Evolutionary conservation across 768 basidiomycete species (phyloP).

Genomic region (Cystobasidium onofrii): DNA sequence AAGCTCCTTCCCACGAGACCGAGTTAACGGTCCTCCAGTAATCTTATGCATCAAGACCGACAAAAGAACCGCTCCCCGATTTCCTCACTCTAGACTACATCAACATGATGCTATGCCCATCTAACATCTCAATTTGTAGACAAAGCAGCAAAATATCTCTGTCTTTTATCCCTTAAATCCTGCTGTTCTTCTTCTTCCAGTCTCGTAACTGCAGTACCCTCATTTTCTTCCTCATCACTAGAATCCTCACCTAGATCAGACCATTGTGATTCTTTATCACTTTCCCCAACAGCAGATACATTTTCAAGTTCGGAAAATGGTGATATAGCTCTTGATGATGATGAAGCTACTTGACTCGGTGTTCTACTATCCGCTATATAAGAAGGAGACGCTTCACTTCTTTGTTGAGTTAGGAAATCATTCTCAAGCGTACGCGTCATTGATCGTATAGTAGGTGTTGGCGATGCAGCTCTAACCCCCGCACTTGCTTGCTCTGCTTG

Average conservation of each 20-base stretch:
- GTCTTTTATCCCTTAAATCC: neutral
- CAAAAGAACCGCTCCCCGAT: too few relatives aligned
- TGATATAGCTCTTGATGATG: neutral
- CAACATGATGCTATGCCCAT: neutral
- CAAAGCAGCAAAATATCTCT: neutral
- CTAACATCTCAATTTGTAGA: too few relatives aligned
- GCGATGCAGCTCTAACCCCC: neutral
- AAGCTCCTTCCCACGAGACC: too few relatives aligned
- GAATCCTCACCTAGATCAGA: slow-evolving; percentile 26
- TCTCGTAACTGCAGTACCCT: neutral
- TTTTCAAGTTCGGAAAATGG: neutral
- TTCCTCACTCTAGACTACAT: neutral
- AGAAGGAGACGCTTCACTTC: neutral
- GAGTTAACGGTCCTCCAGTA: too few relatives aligned
- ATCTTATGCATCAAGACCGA: too few relatives aligned
- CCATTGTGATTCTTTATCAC: slow-evolving; percentile 25
- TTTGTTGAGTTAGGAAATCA: neutral
- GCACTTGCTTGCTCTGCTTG: neutral
- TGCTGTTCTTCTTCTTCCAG: neutral
- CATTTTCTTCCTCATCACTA: neutral
- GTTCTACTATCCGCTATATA: neutral
- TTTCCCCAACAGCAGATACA: neutral
- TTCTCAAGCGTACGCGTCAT: neutral
- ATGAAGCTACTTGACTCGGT: neutral
- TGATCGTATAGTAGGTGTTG: neutral